phyloP scores from a whole-genome alignment of 1,284 basidiomycete species.

The Apiotrichum siamense region DNA sequence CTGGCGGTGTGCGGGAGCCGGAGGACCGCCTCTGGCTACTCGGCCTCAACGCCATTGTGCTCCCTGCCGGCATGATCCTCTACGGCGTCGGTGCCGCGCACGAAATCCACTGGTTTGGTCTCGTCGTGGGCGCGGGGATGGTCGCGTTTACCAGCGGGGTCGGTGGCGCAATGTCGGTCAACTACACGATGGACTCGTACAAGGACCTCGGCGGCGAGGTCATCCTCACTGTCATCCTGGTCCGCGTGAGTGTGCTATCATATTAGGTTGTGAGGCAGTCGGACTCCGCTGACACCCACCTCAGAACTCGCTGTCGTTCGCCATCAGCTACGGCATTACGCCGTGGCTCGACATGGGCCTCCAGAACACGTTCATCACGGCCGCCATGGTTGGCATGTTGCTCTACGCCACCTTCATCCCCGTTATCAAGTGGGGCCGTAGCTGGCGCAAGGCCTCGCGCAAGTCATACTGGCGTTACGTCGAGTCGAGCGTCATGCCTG shows the following conservation, averaged over 20 bases:
- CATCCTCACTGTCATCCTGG: slow-evolving; percentile 20
- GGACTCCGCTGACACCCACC: too few species aligned
- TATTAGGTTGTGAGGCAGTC: too few species aligned
- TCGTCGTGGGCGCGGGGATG: slow-evolving; percentile 18
- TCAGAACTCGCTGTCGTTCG: slow-evolving; percentile 14
- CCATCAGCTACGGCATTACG: slow-evolving; percentile 20
- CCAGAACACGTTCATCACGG: slow-evolving; percentile 19
- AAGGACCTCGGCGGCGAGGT: slow-evolving; percentile 24
- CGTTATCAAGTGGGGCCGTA: slow-evolving; percentile 16
- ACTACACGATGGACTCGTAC: slow-evolving; percentile 29
- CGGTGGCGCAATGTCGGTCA: slow-evolving; percentile 20
- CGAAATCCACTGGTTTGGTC: slow-evolving; percentile 23
- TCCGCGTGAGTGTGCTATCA: too few species aligned
- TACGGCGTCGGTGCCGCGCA: slow-evolving; percentile 27
- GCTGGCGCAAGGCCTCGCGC: slow-evolving; percentile 7
- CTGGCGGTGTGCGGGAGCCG: slow-evolving; percentile 27
- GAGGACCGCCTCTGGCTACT: slow-evolving; percentile 28
- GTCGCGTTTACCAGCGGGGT: slow-evolving; percentile 19
- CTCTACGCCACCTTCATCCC: slow-evolving; percentile 16
- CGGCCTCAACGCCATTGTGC: slow-evolving; percentile 15
- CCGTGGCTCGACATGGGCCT: slow-evolving; percentile 20
- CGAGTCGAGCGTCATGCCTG: slow-evolving; percentile 11
- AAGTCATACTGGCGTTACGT: slow-evolving; percentile 21
- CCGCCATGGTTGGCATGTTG: slow-evolving; percentile 15
- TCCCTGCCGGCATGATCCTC: slow-evolving; percentile 23